Percentiles rank a stretch among this genome's conserved stretches.
phyloP scores from a whole-genome alignment of 495 filamentous ascomycete species.

The Xylaria cubensis region DNA sequence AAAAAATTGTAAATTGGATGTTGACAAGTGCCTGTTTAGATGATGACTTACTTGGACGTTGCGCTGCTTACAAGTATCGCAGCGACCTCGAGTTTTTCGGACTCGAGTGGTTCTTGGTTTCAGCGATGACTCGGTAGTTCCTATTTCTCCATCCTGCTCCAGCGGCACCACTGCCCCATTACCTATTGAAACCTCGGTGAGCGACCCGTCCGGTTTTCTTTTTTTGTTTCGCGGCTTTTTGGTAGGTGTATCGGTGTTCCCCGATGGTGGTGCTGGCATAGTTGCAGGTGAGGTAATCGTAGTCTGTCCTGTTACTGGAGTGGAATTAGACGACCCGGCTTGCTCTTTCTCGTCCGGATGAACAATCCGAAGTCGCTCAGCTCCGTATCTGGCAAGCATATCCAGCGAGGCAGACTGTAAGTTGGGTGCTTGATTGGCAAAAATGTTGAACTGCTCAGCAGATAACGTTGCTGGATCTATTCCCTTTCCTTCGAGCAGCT shows the following conservation, averaged over 20 bases:
- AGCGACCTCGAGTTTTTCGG: slow-evolving; percentile 44
- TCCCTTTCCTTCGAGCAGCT: slow-evolving; percentile 42
- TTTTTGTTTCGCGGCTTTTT: slow-evolving; percentile 38
- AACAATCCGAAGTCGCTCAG: slow-evolving; percentile 53
- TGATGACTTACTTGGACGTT: slow-evolving; percentile 36
- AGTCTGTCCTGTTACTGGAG: slow-evolving; percentile 27
- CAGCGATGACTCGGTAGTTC: slow-evolving; percentile 34
- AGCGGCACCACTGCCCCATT: slow-evolving; percentile 29
- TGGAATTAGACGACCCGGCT: slow-evolving; percentile 33
- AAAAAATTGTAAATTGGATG: slow-evolving; percentile 16
- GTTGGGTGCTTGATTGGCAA: slow-evolving; percentile 55
- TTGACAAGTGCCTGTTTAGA: not conserved
- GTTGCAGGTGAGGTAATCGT: slow-evolving; percentile 22
- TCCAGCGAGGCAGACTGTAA: slow-evolving; percentile 52
- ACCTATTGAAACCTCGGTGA: slow-evolving; percentile 25
- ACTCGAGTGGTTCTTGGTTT: slow-evolving; percentile 23
- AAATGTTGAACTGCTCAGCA: slow-evolving; percentile 57
- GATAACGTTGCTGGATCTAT: slow-evolving; percentile 53
- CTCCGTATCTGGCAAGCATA: slow-evolving; percentile 54
- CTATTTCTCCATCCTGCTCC: slow-evolving; percentile 34
- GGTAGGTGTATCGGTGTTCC: slow-evolving; percentile 27
- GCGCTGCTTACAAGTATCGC: slow-evolving; percentile 46
- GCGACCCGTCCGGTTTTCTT: slow-evolving; percentile 36
- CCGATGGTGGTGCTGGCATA: slow-evolving; percentile 17
- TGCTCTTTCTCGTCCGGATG: slow-evolving; percentile 45